These are phyloP conservation scores for Aspergillus olivimuriae DNA, from an alignment of 495 filamentous ascomycete genomes.

Conservation along the genomic window DNA sequence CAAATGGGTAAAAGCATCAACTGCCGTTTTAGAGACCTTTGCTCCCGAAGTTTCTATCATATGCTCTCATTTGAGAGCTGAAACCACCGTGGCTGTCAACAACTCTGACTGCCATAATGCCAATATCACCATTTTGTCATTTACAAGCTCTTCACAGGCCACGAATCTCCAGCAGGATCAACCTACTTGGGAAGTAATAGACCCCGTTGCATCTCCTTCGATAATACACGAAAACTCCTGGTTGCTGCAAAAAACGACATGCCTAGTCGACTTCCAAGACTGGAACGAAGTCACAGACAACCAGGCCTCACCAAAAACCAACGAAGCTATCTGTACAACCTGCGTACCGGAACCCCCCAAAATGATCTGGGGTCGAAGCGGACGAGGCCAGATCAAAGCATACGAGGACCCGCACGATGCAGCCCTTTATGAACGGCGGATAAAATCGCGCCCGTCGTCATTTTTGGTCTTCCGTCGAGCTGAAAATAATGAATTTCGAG, in stretches of 20 bases:
- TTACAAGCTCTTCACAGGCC: constrained; percentile 8
- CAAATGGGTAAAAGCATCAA: constrained; percentile 12
- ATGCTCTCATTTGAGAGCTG: constrained; percentile 11
- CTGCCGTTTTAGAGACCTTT: constrained; percentile 9
- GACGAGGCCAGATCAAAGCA: constrained; percentile 18
- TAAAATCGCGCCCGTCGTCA: constrained; percentile 42
- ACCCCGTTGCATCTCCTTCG: constrained; percentile 15
- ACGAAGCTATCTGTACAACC: constrained; percentile 19
- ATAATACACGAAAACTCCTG: constrained; percentile 24
- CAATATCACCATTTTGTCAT: constrained; percentile 22
- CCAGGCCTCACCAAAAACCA: not conserved
- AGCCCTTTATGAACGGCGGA: constrained; percentile 37
- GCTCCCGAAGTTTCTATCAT: constrained; percentile 4
- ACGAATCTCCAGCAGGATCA: constrained; percentile 9
- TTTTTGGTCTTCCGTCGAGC: constrained; percentile 39
- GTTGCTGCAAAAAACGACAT: constrained; percentile 23
- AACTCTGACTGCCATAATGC: constrained; percentile 16
- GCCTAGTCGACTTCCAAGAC: constrained; percentile 12
- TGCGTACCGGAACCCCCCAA: constrained; percentile 41
- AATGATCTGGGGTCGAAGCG: constrained; percentile 32
- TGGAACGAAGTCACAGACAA: constrained; percentile 20
- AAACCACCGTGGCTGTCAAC: constrained; percentile 8
- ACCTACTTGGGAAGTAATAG: constrained; percentile 16
- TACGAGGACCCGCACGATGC: constrained; percentile 44
- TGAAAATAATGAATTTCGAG: constrained; percentile 17